These are phyloP conservation scores for Aureobasidium melanogenum DNA, from an alignment of 2,329 filamentous ascomycete genomes.

Conservation along the genomic window DNA sequence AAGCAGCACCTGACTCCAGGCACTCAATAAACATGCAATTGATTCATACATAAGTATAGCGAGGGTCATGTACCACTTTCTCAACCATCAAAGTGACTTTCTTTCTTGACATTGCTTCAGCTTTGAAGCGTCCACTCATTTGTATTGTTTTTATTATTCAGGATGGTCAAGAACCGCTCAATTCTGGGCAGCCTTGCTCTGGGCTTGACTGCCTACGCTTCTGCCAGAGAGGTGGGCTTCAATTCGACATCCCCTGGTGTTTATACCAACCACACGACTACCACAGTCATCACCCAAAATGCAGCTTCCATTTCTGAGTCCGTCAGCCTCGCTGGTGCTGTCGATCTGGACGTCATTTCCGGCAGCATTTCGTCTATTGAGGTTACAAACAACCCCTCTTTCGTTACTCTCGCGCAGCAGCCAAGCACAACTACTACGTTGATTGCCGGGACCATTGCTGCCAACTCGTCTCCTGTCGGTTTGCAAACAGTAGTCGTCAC, in stretches of 20 bases:
- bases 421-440: not conserved
- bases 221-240: not conserved
- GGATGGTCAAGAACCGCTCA: not conserved
- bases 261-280: not conserved
- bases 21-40: no score
- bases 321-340: not conserved
- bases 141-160: not conserved
- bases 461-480: not conserved
- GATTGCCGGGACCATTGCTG: not conserved
- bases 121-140: not conserved
- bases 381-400: not conserved
- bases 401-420: not conserved
- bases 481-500: not conserved
- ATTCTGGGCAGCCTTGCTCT: not conserved
- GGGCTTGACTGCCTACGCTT: not conserved
- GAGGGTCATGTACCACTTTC: not conserved
- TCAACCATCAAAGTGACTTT: not conserved
- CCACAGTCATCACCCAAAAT: not conserved
- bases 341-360: not conserved
- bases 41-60: not conserved
- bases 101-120: not conserved
- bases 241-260: not conserved
- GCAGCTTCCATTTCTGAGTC: not conserved
- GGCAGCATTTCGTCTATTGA: not conserved
- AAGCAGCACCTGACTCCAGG: not conserved